Evolutionary conservation across 2,329 filamentous ascomycete genomes (phyloP).

Genomic region (Pseudogymnoascus sp.): DNA sequence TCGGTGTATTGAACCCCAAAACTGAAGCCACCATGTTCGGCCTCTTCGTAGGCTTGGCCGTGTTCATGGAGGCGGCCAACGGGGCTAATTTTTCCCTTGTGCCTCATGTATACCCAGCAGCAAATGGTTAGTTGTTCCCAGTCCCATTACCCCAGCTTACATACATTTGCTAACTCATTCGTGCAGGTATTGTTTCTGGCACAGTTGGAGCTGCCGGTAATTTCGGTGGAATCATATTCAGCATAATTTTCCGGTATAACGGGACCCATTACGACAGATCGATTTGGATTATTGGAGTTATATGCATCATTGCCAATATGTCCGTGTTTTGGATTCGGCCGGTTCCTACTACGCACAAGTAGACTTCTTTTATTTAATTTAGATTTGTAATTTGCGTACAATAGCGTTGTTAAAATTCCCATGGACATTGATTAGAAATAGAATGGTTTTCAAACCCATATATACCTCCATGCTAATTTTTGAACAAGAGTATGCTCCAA

Average conservation of each 20-base stretch:
- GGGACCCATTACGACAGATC: constrained; percentile 58
- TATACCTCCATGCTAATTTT: too few species aligned
- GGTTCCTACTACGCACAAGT: constrained; percentile 35
- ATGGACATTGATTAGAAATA: neutral
- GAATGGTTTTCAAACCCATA: neutral
- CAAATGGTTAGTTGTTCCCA: constrained; percentile 12
- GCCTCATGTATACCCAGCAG: constrained; percentile 56
- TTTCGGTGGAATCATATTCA: constrained; percentile 73
- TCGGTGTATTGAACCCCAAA: constrained; percentile 54
- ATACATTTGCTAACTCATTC: constrained; percentile 50
- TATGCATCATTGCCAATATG: constrained; percentile 63
- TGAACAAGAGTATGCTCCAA: too few species aligned
- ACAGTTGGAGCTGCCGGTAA: constrained; percentile 73
- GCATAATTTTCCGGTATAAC: constrained; percentile 71
- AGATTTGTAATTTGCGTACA: neutral
- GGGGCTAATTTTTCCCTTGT: constrained; percentile 52
- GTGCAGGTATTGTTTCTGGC: constrained; percentile 58
- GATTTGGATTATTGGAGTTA: constrained; percentile 73
- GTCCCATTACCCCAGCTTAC: neutral
- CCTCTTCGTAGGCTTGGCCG: constrained; percentile 63
- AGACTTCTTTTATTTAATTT: neutral
- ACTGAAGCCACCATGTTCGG: constrained; percentile 60
- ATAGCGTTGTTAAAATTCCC: neutral
- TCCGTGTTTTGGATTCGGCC: constrained; percentile 54
- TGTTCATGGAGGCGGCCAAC: constrained; percentile 72